Percentiles rank a stretch among this genome's conserved stretches.
phyloP scores from a whole-genome alignment of 2,329 filamentous ascomycete genomes.

The Podosphaera aphanis region DNA sequence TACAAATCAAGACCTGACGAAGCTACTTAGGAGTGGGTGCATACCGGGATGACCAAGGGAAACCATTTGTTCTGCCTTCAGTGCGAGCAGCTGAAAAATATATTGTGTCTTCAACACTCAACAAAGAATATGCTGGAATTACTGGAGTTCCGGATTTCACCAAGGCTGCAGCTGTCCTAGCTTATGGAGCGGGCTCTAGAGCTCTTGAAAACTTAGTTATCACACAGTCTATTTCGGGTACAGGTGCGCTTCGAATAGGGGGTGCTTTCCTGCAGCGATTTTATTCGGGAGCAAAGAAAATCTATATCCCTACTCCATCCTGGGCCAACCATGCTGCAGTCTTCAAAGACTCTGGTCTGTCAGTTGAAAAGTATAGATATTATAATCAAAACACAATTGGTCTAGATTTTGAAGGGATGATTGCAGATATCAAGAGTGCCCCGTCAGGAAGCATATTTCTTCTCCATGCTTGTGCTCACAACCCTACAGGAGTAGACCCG shows the following conservation, averaged over 20 bases:
- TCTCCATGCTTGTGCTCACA: conserved; percentile 92
- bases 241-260: conserved; percentile 82
- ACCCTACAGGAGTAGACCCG: conserved; percentile 90
- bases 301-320: conserved; percentile 88
- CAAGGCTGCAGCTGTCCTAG: conserved; percentile 70
- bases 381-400: conserved; percentile 98
- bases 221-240: conserved; percentile 95
- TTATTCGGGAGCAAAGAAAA: conserved; percentile 77
- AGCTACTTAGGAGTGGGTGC: conserved; percentile 58
- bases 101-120: conserved; percentile 51
- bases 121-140: conserved; percentile 97
- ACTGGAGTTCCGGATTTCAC: conserved; percentile 90
- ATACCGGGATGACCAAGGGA: conserved; percentile 94
- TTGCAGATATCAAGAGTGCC: conserved; percentile 73
- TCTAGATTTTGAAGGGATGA: conserved; percentile 84
- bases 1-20: not conserved
- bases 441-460: conserved; percentile 74
- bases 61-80: conserved; percentile 91
- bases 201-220: conserved; percentile 64
- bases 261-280: conserved; percentile 80
- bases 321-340: conserved; percentile 98
- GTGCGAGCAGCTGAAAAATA: conserved; percentile 75
- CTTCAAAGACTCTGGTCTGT: conserved; percentile 77
- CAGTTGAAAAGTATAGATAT: conserved; percentile 91
- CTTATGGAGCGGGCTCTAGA: conserved; percentile 63